phyloP scores from a whole-genome alignment of 2,329 filamentous ascomycete genomes.

The Hypoxylon sp. region DNA sequence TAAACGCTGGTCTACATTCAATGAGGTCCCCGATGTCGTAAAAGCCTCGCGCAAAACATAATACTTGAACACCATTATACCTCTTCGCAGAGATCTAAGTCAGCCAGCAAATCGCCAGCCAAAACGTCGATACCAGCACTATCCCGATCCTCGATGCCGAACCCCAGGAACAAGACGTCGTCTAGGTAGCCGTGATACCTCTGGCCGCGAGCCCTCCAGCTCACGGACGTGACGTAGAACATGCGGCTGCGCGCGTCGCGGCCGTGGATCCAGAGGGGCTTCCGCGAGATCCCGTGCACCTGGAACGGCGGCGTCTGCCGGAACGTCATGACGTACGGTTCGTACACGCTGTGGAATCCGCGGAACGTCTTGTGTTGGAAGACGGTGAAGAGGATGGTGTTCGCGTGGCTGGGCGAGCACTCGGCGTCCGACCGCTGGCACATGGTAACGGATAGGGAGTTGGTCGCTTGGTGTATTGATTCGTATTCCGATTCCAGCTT shows the following conservation, averaged over 20 bases:
- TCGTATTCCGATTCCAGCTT: conserved; percentile 53
- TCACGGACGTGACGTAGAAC: conserved; percentile 69
- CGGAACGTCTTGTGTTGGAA: conserved; percentile 67
- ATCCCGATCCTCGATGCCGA: conserved; percentile 67
- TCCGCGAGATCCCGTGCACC: conserved; percentile 61
- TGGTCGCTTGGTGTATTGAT: conserved; percentile 70
- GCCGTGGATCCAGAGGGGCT: conserved; percentile 69
- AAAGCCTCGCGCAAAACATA: too few relatives aligned
- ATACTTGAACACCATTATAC: background rate
- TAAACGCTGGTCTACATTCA: background rate
- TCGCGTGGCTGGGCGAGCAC: conserved; percentile 58
- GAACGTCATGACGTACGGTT: conserved; percentile 68
- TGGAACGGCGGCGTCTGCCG: conserved; percentile 61
- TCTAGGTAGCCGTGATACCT: conserved; percentile 69
- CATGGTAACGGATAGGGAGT: conserved; percentile 67
- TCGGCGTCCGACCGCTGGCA: conserved; percentile 61
- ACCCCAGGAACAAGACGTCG: conserved; percentile 66
- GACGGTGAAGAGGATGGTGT: conserved; percentile 68
- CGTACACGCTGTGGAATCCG: conserved; percentile 64
- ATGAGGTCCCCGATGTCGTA: background rate
- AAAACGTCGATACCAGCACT: conserved; percentile 64
- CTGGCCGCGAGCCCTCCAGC: conserved; percentile 62
- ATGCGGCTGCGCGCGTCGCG: conserved; percentile 59
- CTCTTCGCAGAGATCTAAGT: conserved; percentile 55
- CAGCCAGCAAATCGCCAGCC: conserved; percentile 62